Percentiles rank a stretch among this genome's conserved stretches.
Evolutionary conservation across 148 eudicot genomes (phyloP).

Genomic region (Fallopia convolvulus): DNA sequence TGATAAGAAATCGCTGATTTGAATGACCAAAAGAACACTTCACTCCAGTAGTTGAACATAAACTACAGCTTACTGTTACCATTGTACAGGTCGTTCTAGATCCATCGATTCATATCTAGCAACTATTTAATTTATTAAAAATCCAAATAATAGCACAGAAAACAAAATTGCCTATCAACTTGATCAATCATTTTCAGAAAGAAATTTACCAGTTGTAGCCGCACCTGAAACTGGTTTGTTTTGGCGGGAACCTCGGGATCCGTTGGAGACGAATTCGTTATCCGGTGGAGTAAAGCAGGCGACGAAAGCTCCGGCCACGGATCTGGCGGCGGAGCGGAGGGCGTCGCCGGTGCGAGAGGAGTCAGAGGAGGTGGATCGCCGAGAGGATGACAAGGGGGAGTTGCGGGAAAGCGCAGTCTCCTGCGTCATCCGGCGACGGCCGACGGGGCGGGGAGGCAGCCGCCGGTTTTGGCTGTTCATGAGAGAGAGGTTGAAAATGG

Average conservation of each 20-base stretch:
- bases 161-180: background rate
- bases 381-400: conserved; percentile 33
- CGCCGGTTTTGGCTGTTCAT: background rate
- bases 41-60: no score
- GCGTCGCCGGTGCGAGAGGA: conserved; percentile 15
- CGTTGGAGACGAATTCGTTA: conserved; percentile 4
- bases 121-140: background rate
- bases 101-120: background rate
- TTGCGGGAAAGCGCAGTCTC: conserved; percentile 15
- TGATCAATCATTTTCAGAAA: background rate
- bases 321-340: conserved; percentile 39
- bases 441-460: background rate
- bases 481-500: background rate
- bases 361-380: conserved; percentile 18
- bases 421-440: background rate
- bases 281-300: conserved; percentile 77
- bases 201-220: background rate
- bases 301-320: conserved; percentile 49
- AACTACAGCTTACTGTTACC: no score
- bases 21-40: no score
- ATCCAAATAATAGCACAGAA: background rate
- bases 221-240: background rate
- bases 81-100: no score
- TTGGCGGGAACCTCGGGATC: background rate
- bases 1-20: background rate